Evolutionary conservation across 257 asterid genomes (phyloP).

Genomic region (Solanum etuberosum): DNA sequence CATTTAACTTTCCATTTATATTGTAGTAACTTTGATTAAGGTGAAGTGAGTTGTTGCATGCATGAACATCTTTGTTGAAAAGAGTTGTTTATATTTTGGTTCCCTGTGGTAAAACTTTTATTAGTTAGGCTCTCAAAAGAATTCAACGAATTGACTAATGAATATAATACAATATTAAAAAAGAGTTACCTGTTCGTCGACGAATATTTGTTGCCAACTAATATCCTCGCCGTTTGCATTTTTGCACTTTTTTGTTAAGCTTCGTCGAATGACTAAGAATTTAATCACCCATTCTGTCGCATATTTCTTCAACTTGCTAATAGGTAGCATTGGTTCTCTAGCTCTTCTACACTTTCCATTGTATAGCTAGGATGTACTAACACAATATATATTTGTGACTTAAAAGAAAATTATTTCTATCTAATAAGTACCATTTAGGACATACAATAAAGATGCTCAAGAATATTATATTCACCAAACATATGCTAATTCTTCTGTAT

Average conservation of each 20-base stretch:
- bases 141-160: background rate
- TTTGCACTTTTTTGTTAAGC: background rate
- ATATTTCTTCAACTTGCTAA: background rate
- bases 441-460: no score
- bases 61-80: background rate
- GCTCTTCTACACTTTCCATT: no score
- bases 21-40: background rate
- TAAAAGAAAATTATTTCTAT: no score
- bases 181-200: background rate
- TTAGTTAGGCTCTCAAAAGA: background rate
- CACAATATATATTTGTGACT: no score
- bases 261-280: background rate
- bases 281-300: background rate
- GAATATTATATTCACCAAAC: no score
- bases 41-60: no score
- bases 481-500: no score
- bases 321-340: background rate
- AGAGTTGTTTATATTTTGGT: background rate
- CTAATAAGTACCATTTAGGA: no score
- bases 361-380: no score
- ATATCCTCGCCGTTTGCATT: background rate
- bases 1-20: no score
- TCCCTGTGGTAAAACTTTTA: background rate
- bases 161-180: background rate
- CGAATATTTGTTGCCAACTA: background rate